Percentiles rank a stretch among this genome's conserved stretches.
Conservation (phyloP, 768 basidiomycete species). For the Lactarius indigo region DNA sequence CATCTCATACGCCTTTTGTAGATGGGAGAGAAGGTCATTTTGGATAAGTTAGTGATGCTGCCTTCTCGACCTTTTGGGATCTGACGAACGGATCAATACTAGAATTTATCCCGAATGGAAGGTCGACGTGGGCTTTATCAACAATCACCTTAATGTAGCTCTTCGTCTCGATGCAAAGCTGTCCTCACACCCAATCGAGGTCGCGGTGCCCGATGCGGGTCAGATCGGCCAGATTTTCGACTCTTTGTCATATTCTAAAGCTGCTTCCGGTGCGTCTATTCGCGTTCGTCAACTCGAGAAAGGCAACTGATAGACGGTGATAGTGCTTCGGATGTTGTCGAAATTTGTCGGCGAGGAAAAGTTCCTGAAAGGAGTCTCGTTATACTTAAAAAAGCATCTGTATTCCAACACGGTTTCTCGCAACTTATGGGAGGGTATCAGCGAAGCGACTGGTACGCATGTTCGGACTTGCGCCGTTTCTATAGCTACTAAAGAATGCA, state of each 20-base stretch:
- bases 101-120: conserved; percentile 86
- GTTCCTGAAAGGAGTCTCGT: conserved; percentile 87
- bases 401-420: conserved; percentile 82
- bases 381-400: conserved; percentile 86
- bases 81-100: conserved; percentile 7
- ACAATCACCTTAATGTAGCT: conserved; percentile 68
- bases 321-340: conserved; percentile 91
- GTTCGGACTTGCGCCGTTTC: background rate
- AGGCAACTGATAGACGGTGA: background rate
- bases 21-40: conserved; percentile 47
- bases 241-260: conserved; percentile 81
- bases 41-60: conserved; percentile 2
- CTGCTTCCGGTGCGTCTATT: conserved; percentile 57
- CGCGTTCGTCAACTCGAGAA: background rate
- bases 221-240: conserved; percentile 83
- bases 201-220: conserved; percentile 82
- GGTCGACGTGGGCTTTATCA: conserved; percentile 76
- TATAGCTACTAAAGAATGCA: background rate
- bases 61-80: background rate
- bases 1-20: conserved; percentile 29
- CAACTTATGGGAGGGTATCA: conserved; percentile 86
- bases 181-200: conserved; percentile 91
- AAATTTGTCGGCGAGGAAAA: conserved; percentile 84
- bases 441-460: conserved; percentile 56
- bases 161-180: conserved; percentile 78